Evolutionary conservation across 2,329 filamentous ascomycete genomes (phyloP).

Genomic region (Xylariaceae sp.): DNA sequence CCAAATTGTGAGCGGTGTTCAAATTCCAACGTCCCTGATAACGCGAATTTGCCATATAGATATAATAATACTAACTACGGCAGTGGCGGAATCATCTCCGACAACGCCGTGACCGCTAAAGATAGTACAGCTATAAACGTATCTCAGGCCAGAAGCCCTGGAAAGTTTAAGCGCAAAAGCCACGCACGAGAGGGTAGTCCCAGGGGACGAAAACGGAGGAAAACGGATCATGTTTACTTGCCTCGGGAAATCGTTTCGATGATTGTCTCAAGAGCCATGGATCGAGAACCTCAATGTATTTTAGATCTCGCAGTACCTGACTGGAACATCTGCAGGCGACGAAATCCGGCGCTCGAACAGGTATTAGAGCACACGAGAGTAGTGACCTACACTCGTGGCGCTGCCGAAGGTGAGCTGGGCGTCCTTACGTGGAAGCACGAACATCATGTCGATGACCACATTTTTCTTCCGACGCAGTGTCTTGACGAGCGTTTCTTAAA

Average conservation of each 20-base stretch:
- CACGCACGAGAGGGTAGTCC: not conserved
- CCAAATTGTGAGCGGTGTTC: not conserved
- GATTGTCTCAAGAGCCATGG: slow-evolving; percentile 2
- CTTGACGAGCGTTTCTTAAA: slow-evolving; percentile 12
- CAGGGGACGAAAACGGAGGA: not conserved
- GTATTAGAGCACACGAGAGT: slow-evolving; percentile 12
- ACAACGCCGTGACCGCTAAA: not conserved
- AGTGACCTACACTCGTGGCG: slow-evolving; percentile 26
- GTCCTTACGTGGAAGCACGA: slow-evolving; percentile 14
- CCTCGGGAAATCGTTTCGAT: slow-evolving; percentile 8
- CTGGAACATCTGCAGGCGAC: slow-evolving; percentile 23
- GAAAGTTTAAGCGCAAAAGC: not conserved
- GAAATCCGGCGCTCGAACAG: slow-evolving; percentile 5
- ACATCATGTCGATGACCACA: slow-evolving; percentile 21
- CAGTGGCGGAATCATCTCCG: not conserved
- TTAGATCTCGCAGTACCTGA: slow-evolving; percentile 30
- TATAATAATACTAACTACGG: not conserved
- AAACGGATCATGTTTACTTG: not conserved
- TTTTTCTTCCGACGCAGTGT: slow-evolving; percentile 23
- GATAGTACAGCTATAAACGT: not conserved
- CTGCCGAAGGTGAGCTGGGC: slow-evolving; percentile 1
- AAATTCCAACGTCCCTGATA: not conserved
- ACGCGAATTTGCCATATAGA: not conserved
- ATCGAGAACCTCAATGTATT: slow-evolving; percentile 20
- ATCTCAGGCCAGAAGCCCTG: not conserved